phyloP scores from a whole-genome alignment of 2,329 filamentous ascomycete genomes.

The Aspergillus caelatus region DNA sequence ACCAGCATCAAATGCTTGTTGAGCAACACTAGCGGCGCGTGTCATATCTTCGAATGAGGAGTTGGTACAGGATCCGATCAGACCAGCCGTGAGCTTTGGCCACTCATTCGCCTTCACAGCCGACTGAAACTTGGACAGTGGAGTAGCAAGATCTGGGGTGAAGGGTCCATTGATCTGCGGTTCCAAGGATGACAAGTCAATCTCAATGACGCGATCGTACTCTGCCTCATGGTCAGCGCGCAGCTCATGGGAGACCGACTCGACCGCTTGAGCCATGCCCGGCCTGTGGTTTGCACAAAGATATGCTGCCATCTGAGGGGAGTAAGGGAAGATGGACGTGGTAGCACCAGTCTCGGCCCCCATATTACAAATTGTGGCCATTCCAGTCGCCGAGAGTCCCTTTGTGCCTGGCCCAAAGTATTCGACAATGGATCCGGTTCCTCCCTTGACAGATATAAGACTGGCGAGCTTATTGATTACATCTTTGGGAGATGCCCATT shows the following conservation, averaged over 20 bases:
- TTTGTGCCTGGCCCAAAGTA: constrained; percentile 70
- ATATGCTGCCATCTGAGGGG: constrained; percentile 79
- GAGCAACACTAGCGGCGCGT: constrained; percentile 85
- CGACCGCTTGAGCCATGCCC: constrained; percentile 89
- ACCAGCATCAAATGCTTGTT: constrained; percentile 87
- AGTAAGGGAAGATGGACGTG: constrained; percentile 92
- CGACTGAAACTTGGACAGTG: constrained; percentile 95
- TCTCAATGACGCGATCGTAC: constrained; percentile 95
- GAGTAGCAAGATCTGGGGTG: constrained; percentile 95
- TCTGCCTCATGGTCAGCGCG: constrained; percentile 85
- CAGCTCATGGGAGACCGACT: constrained; percentile 81
- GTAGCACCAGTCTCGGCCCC: constrained; percentile 70
- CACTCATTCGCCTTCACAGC: constrained; percentile 92
- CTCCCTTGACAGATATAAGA: constrained; percentile 96
- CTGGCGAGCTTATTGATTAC: constrained; percentile 97
- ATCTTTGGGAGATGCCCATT: constrained; percentile 96
- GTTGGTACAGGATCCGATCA: constrained; percentile 99
- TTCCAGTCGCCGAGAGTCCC: constrained; percentile 77
- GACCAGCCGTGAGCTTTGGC: constrained; percentile 94
- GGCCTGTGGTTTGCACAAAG: constrained; percentile 90
- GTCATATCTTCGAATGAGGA: constrained; percentile 87
- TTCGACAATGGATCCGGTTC: constrained; percentile 78
- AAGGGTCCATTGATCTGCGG: constrained; percentile 99
- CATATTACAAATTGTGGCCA: constrained; percentile 79
- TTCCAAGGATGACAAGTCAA: constrained; percentile 92